phyloP scores from a whole-genome alignment of 805 yeast genomes.

The Lachancea sp. region DNA sequence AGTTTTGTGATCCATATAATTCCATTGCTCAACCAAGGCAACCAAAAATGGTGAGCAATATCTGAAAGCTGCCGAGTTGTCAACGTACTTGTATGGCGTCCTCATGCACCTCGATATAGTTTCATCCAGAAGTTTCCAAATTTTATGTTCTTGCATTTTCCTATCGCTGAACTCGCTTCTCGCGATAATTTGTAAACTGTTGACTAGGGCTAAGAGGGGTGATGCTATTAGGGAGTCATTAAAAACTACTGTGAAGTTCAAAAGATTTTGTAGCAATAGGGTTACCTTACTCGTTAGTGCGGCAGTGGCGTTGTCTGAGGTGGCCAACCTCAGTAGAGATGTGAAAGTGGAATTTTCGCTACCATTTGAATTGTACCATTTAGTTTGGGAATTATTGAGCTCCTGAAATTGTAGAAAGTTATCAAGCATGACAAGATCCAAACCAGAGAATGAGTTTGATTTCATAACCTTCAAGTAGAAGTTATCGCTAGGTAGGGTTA shows the following conservation, averaged over 20 bases:
- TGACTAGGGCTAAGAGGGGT: conserved; percentile 50
- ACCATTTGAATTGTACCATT: conserved; percentile 70
- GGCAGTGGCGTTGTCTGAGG: conserved; percentile 26
- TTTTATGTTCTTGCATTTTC: conserved; percentile 21
- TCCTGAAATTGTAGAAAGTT: conserved; percentile 57
- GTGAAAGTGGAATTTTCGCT: conserved; percentile 58
- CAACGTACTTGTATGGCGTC: conserved; percentile 82
- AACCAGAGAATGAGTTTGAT: conserved; percentile 36
- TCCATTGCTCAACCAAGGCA: conserved; percentile 63
- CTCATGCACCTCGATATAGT: conserved; percentile 61
- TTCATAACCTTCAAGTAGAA: conserved; percentile 34
- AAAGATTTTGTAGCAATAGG: conserved; percentile 43
- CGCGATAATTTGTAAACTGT: conserved; percentile 36
- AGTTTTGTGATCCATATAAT: conserved; percentile 38
- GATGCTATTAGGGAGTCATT: conserved; percentile 41
- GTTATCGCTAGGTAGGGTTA: conserved; percentile 31
- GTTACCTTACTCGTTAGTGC: conserved; percentile 40
- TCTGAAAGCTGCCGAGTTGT: conserved; percentile 36
- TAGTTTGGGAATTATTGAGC: conserved; percentile 44
- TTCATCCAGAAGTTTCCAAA: conserved; percentile 72
- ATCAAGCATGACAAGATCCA: conserved; percentile 54
- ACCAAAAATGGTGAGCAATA: conserved; percentile 51
- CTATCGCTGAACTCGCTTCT: conserved; percentile 11
- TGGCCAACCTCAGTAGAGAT: conserved; percentile 50
- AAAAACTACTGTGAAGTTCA: conserved; percentile 50